Percentiles rank a stretch among this genome's conserved stretches.
Conservation (phyloP, 1,139 yeast genomes). For the Geotrichum histeridarum region DNA sequence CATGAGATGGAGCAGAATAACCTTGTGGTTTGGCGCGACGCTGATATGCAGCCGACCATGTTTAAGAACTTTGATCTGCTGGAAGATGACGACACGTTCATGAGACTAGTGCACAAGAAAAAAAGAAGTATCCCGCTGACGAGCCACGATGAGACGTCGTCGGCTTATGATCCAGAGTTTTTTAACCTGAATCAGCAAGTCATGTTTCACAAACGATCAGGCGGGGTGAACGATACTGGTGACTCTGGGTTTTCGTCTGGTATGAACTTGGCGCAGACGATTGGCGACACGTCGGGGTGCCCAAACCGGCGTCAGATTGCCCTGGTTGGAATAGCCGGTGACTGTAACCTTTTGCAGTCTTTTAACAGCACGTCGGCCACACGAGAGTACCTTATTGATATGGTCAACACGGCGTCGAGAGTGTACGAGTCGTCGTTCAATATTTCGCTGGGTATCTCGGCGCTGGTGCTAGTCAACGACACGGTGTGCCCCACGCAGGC, state of each 20-base stretch:
- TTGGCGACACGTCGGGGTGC: slow-evolving; percentile 38
- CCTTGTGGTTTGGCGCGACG: slow-evolving; percentile 36
- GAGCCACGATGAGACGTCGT: slow-evolving; percentile 10
- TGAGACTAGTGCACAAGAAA: slow-evolving; percentile 2
- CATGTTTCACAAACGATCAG: slow-evolving; percentile 16
- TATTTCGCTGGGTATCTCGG: slow-evolving; percentile 36
- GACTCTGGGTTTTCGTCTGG: slow-evolving; percentile 34
- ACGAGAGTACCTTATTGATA: slow-evolving; percentile 34
- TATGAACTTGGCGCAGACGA: slow-evolving; percentile 29
- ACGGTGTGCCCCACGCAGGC: slow-evolving; percentile 29
- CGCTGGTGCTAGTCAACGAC: slow-evolving; percentile 25
- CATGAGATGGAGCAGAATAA: slow-evolving; percentile 13
- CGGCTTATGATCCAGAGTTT: slow-evolving; percentile 14
- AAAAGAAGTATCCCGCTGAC: neutral
- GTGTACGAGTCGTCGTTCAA: slow-evolving; percentile 39
- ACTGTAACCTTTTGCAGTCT: slow-evolving; percentile 35
- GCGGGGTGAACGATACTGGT: slow-evolving; percentile 27
- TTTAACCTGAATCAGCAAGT: slow-evolving; percentile 1
- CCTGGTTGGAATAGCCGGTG: slow-evolving; percentile 40
- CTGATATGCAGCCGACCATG: slow-evolving; percentile 28
- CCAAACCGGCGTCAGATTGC: slow-evolving; percentile 36
- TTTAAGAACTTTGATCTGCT: slow-evolving; percentile 16
- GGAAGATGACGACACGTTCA: slow-evolving; percentile 10
- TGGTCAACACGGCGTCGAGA: slow-evolving; percentile 38
- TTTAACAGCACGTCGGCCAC: slow-evolving; percentile 34